Base-by-base conservation (phyloP, 108 stramenopile genomes). In the Nitzschia putrida region DNA sequence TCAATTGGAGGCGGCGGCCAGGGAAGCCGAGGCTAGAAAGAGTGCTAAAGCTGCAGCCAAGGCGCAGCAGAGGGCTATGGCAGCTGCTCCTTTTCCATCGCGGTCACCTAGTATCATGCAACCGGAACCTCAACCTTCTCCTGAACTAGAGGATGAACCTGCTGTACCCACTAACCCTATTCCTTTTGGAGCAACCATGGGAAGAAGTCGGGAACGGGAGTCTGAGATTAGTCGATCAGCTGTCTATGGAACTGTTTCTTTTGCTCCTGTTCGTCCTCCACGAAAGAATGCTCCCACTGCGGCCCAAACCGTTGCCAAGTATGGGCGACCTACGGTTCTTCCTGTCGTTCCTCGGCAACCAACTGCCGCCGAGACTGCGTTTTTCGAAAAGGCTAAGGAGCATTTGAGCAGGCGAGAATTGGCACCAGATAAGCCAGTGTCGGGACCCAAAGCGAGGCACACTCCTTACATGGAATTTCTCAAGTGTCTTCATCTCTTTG, bases 381-480 rank as follows among this genome's bases (percentile, higher is more conserved):
- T 92, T 66, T 92, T 95, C 53, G 83, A 85, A 59, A 79, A 80
- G 20, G 88, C 88, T 22, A 86, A 84, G 58, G 52, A 59, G 0
- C 91, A 95, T 67, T 76, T 95, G 25, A 74, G 75, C 52, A 77
- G 86, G n/a, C 76, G 74, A 25, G 94, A 91, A 54, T 78, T 94
- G 25, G 79, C 81, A 20, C 85, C 90, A 26, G 91, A 91, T 57
- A 92, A 90, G 61, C 80, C 89, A 16, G 4, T 34, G 29, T 61
- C 81, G n/a, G 82, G 80, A 22, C 58, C 68, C 13, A 60, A 66
- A 42, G 69, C 71, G 8, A 82, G 85, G n/a, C 85, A 91, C 47
- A 91, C 94, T 29, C 93, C 93, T 16, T 85, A 91, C 52, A 63
- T 81, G 42, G 97, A 98, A 77, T 98, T 99, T 67, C 72, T 97